Conservation (phyloP, 441 rosid genomes). For the Erodium moschatum region DNA sequence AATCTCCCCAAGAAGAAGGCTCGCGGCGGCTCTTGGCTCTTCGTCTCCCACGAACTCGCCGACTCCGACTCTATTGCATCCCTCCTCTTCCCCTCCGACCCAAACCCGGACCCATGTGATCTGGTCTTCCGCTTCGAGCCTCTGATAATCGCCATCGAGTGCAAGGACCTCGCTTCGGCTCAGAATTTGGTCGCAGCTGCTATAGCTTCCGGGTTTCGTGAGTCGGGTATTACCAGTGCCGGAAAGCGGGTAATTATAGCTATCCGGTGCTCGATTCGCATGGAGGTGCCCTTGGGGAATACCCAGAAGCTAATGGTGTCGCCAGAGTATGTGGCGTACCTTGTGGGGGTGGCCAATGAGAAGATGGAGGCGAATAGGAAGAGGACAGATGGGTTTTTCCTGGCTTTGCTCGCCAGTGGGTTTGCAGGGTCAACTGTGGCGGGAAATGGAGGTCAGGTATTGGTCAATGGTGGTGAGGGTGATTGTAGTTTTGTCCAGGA, state of each 20-base stretch:
- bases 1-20: constrained; percentile 44
- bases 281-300: constrained; percentile 83
- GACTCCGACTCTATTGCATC: constrained; percentile 39
- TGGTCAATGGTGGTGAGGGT: constrained; percentile 14
- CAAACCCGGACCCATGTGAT: constrained; percentile 23
- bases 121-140: constrained; percentile 84
- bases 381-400: constrained; percentile 52
- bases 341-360: constrained; percentile 63
- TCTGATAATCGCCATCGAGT: constrained; percentile 69
- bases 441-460: constrained; percentile 14
- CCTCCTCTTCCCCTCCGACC: constrained; percentile 41
- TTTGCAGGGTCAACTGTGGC: constrained; percentile 17
- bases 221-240: constrained; percentile 71
- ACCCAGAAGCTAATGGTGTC: constrained; percentile 44
- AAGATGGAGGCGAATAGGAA: constrained; percentile 79
- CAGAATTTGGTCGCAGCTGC: constrained; percentile 58
- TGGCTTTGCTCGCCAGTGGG: constrained; percentile 33
- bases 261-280: constrained; percentile 69
- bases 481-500: background rate
- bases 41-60: constrained; percentile 60
- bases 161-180: constrained; percentile 55
- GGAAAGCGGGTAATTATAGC: constrained; percentile 72
- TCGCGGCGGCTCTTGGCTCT: constrained; percentile 83
- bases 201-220: constrained; percentile 67
- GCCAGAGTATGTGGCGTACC: constrained; percentile 54